Conservation (phyloP, 1,284 basidiomycete genomes). For the Tetrapyrgos nigripes region DNA sequence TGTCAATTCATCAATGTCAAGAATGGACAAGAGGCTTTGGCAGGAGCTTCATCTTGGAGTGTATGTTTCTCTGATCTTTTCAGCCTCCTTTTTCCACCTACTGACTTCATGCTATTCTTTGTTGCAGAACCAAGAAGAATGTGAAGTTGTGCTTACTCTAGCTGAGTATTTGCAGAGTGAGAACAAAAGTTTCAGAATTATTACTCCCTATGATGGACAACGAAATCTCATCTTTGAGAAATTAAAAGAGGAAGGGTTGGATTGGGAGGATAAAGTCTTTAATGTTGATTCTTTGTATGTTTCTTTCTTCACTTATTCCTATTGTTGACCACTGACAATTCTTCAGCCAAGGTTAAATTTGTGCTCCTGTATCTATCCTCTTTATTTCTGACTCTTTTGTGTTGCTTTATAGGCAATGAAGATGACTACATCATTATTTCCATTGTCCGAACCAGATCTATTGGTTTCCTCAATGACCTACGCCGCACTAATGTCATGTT, state of each 20-base stretch:
- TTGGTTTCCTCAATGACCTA: slow-evolving; percentile 64
- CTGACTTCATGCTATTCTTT: not conserved
- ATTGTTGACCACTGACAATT: slow-evolving; percentile 43
- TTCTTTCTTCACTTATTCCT: slow-evolving; percentile 64
- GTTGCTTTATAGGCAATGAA: slow-evolving; percentile 57
- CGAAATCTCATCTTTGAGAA: slow-evolving; percentile 53
- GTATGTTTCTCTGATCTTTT: slow-evolving; percentile 18
- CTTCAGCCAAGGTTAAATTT: slow-evolving; percentile 2
- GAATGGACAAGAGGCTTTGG: slow-evolving; percentile 39
- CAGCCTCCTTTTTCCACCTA: not conserved
- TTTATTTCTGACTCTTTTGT: slow-evolving; percentile 2
- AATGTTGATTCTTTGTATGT: slow-evolving; percentile 58
- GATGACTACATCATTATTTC: slow-evolving; percentile 67
- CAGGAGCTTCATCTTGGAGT: slow-evolving; percentile 51
- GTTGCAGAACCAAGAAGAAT: slow-evolving; percentile 57
- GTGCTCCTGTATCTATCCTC: not conserved
- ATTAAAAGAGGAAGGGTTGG: slow-evolving; percentile 50
- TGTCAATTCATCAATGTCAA: slow-evolving; percentile 60
- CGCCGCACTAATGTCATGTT: slow-evolving; percentile 75
- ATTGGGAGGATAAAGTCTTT: slow-evolving; percentile 67
- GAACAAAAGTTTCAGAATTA: slow-evolving; percentile 57
- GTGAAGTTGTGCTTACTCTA: slow-evolving; percentile 50
- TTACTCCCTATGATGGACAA: slow-evolving; percentile 77
- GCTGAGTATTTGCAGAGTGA: slow-evolving; percentile 51
- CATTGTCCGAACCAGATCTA: slow-evolving; percentile 59